Base-by-base conservation (phyloP, 2,329 filamentous ascomycete genomes). In the Emmonsia crescens region DNA sequence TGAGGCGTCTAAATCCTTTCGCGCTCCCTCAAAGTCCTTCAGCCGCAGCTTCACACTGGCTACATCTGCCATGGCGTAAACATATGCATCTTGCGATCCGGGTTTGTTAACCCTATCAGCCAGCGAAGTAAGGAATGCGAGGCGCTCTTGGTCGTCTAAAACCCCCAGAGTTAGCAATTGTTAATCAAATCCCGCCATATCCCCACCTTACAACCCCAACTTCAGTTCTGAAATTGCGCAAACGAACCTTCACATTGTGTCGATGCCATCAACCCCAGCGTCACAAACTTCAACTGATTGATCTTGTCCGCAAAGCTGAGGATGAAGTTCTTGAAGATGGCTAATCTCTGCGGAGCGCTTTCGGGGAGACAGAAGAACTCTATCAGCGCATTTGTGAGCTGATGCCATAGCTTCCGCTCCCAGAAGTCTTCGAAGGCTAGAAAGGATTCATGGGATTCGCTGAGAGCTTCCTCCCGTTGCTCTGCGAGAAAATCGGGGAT, bases 321-420 rank as follows among this genome's bases (percentile, higher is more conserved):
- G 76, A 99, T 89, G 80, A 99, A 99, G 70, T 86, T 86, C 78
- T 94, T 91, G 82, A 94, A 99, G 76, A 99, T 88, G 63, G 86
- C 81, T 79, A 99, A 84, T 72, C 93, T 88, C 79, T 96, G 91
- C 62, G 85, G 82, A 61, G 86, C 88, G 77, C 92, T 97, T 72
- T 87, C 85, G 52, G 89, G 83, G 69, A 89, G 79, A 71, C 87
- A 86, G 80, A 96, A 99, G 83, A 93, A 96, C 68, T 89, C 83
- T 69, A 96, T 81, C 61, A 99, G 84, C 60, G 87, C 82, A 72
- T 96, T 89, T 42, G 94, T 99, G 68, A 99, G 88, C 79, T 99
- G 92, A 80, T 99, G 94, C 94, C 94, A 99, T 78, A 99, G 84
- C 80, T 96, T 96, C 71, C 93, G 87, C 81, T 99, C 94, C 94